Percentiles rank a stretch among this genome's conserved stretches.
Evolutionary conservation across 164 flowering plant species (phyloP).

Genomic region (Taxillus chinensis): DNA sequence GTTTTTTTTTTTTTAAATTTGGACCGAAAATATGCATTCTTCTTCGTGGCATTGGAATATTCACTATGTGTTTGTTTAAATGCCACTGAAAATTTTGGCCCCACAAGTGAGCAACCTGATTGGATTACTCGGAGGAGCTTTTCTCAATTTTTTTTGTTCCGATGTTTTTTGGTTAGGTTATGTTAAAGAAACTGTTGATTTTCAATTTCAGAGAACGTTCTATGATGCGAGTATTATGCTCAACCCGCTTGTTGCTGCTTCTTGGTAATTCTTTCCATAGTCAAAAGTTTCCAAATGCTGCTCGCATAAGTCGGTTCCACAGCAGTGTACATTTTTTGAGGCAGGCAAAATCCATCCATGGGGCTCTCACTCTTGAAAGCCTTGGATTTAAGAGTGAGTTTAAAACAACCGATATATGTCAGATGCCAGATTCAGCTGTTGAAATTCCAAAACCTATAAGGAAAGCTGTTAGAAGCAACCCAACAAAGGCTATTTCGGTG

Average conservation of each 20-base stretch:
- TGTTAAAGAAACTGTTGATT: neutral
- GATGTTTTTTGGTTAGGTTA: neutral
- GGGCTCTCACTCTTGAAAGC: conserved; percentile 38
- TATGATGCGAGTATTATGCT: conserved; percentile 34
- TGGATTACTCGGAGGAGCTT: neutral
- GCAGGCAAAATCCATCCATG: conserved; percentile 11
- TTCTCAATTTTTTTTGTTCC: neutral
- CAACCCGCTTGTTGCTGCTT: conserved; percentile 40
- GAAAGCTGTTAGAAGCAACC: conserved; percentile 20
- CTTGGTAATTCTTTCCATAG: conserved; percentile 35
- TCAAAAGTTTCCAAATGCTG: conserved; percentile 20
- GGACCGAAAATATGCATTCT: no score
- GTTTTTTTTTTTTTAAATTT: no score
- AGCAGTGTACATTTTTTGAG: conserved; percentile 21
- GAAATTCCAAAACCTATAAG: conserved; percentile 23
- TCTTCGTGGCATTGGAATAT: neutral
- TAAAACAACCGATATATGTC: conserved; percentile 8
- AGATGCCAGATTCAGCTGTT: conserved; percentile 12
- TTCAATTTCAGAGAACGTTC: neutral
- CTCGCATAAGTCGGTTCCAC: conserved; percentile 18
- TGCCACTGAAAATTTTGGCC: neutral
- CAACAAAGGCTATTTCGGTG: conserved; percentile 15
- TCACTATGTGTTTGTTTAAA: neutral
- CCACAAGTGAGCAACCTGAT: no score
- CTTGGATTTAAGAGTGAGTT: conserved; percentile 23